A percentile compares a stretch with the other conserved stretches of the same genome.
Conservation (phyloP, 2,329 filamentous ascomycete genomes). For the Diaporthe longicolla region DNA sequence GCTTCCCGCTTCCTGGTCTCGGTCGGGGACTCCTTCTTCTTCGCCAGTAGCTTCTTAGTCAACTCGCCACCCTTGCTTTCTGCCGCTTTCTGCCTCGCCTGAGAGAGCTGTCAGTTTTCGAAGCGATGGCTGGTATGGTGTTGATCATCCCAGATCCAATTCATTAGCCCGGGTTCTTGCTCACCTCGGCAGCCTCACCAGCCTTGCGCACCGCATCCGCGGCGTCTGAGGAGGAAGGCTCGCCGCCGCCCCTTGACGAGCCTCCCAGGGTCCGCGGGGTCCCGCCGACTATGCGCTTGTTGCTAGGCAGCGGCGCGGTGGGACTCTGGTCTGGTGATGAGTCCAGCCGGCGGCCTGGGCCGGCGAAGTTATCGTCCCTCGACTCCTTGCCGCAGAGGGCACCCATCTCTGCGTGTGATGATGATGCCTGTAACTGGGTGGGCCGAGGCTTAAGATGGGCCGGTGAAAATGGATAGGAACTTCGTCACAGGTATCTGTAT, state of each 20-base stretch:
- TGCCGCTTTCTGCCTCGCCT: conserved; percentile 77
- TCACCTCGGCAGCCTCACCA: conserved; percentile 86
- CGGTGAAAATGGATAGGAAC: background rate
- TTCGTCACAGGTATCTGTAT: background rate
- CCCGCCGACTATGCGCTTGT: conserved; percentile 64
- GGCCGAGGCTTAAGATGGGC: background rate
- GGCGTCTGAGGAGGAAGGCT: conserved; percentile 45
- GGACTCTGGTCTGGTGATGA: conserved; percentile 63
- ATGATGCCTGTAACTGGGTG: conserved; percentile 11
- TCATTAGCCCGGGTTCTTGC: background rate
- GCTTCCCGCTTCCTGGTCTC: conserved; percentile 79
- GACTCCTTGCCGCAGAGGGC: conserved; percentile 85
- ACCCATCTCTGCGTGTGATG: conserved; percentile 72
- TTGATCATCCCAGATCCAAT: too few species aligned
- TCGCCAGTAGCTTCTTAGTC: conserved; percentile 77
- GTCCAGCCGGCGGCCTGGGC: conserved; percentile 80
- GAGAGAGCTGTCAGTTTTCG: conserved; percentile 21
- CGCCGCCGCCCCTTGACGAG: conserved; percentile 54
- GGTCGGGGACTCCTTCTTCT: conserved; percentile 80
- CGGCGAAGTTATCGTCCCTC: conserved; percentile 74
- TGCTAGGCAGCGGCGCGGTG: conserved; percentile 65
- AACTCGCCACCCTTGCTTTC: conserved; percentile 76
- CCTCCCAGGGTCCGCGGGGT: conserved; percentile 76
- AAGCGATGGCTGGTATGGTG: background rate
- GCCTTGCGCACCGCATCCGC: conserved; percentile 75